Base-by-base conservation (phyloP, 306 rosid genomes). In the Fragaria nilgerrensis region DNA sequence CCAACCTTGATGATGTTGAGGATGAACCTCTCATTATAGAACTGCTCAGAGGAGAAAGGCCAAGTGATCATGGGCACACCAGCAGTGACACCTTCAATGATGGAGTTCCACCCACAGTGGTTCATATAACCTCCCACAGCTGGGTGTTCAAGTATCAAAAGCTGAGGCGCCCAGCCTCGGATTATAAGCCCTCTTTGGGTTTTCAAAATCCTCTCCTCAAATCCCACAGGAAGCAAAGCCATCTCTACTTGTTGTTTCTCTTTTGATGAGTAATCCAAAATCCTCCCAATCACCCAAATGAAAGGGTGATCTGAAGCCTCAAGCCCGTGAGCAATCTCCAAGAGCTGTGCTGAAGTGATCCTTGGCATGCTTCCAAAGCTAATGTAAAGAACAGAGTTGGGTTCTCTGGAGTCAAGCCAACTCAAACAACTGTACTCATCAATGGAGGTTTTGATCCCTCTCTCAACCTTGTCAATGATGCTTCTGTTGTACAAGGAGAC, bases 241-340 rank as follows among this genome's bases (percentile, higher is more conserved):
- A 2, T 68, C 5, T 70, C 83, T 29, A 56, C 72, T n/a, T 43
- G n/a, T 0, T 25, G 64, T 13, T 16, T 67, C 55, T 3, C 73
- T 27, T 15, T 55, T 15, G 45, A 14, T 23, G 75, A 74, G 15
- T 41, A 43, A 6, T 68, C 64, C 29, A 79, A 48, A 23, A 77
- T 79, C 43, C 84, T 82, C 48, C 92, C 89, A 43, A 90, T 75
- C 34, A 90, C 96, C 96, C 96, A 90, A 73, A 90, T 82, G 80
- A 90, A 90, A 2, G 85, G 67, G 27, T 82, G 84, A 37, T 79
- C 68, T 22, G 86, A 80, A 52, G 91, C 88, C 37, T 88, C 96
- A 0, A 90, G 87, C 19, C 83, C 93, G 22, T 77, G 78, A 19
- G 93, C 93, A 15, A 90, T 90, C 80, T 90, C 93, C 49, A 39